phyloP scores from a whole-genome alignment of 768 basidiomycete genomes.

The Roridomyces roridus region DNA sequence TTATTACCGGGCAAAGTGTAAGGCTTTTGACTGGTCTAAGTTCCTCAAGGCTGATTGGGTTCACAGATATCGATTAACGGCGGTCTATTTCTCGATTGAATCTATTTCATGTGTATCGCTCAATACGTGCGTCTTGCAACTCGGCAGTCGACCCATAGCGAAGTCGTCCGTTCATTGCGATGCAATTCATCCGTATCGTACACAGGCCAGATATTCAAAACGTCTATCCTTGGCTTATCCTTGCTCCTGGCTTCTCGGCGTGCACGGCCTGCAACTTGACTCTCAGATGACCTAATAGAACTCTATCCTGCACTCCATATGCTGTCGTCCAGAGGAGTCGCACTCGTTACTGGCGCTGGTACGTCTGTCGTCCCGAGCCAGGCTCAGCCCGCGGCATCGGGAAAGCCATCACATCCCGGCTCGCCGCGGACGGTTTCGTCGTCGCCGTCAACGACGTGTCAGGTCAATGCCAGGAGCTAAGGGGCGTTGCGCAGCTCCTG shows the following conservation, averaged over 20 bases:
- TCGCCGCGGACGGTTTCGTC: conserved; percentile 43
- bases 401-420: conserved; percentile 37
- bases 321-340: conserved; percentile 31
- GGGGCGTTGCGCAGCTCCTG: conserved; percentile 18
- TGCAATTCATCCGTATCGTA: no score
- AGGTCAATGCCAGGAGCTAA: conserved; percentile 23
- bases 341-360: conserved; percentile 38
- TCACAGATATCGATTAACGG: conserved; percentile 6
- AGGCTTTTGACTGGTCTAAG: neutral
- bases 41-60: neutral
- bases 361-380: neutral
- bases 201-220: no score
- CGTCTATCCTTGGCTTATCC: no score
- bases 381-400: conserved; percentile 36
- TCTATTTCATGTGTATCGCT: no score
- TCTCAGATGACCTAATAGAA: no score
- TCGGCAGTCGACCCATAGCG: no score
- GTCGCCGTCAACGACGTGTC: conserved; percentile 42
- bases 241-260: no score
- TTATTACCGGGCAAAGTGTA: conserved; percentile 33
- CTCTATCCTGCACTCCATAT: no score
- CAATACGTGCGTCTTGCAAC: no score
- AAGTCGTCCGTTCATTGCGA: no score
- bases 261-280: no score
- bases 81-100: no score